Percentiles rank a stretch among this genome's conserved stretches.
phyloP scores from a whole-genome alignment of 352 stramenopile genomes.

The Pythium phragmitis region DNA sequence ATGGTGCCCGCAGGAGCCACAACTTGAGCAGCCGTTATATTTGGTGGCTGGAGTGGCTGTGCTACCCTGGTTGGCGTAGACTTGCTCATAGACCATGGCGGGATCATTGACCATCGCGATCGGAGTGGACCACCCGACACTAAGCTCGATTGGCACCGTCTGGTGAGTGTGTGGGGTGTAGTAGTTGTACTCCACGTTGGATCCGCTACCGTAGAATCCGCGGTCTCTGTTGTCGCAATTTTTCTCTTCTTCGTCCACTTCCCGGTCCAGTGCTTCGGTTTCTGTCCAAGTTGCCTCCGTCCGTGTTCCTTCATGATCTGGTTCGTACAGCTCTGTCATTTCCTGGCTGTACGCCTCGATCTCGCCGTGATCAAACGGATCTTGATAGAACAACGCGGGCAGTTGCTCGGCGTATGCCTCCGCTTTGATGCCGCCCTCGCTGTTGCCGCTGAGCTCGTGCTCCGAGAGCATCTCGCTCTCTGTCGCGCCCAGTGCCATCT shows the following conservation, averaged over 20 bases:
- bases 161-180: not conserved
- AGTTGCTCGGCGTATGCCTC: not conserved
- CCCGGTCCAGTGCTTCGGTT: constrained; percentile 1
- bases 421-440: too few relatives aligned
- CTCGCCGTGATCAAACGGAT: not conserved
- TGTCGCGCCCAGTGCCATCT: not conserved
- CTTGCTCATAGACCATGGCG: not conserved
- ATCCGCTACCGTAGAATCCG: not conserved
- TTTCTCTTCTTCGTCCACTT: not conserved
- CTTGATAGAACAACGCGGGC: not conserved
- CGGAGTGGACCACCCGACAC: not conserved
- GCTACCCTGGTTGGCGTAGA: not conserved
- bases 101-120: not conserved
- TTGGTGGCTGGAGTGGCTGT: not conserved
- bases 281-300: not conserved
- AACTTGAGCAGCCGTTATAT: constrained; percentile 7
- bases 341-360: not conserved
- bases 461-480: not conserved
- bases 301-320: not conserved
- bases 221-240: not conserved
- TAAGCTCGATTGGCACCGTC: not conserved
- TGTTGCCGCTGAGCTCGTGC: not conserved
- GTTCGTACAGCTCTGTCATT: not conserved
- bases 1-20: not conserved
- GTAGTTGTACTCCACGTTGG: not conserved